A percentile compares a stretch with the other conserved stretches of the same genome.
phyloP scores from a whole-genome alignment of 345 rosid species.

The Gossypioides kirkii region DNA sequence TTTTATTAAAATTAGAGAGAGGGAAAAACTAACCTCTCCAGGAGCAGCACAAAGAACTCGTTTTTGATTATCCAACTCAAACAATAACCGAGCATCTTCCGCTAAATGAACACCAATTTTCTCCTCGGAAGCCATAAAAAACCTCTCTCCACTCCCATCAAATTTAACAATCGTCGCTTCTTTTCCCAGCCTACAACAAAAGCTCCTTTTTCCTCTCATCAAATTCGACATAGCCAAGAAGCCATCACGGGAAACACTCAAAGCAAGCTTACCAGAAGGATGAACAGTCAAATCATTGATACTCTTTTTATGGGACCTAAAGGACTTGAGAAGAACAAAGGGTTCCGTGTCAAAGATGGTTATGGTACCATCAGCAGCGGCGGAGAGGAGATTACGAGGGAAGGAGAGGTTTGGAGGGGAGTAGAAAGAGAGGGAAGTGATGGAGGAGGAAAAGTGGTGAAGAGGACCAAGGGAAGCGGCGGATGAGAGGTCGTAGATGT shows the following conservation, averaged over 20 bases:
- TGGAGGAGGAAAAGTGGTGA: slow-evolving; percentile 58
- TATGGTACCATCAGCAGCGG: slow-evolving; percentile 78
- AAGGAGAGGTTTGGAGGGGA: slow-evolving; percentile 65
- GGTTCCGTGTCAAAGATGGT: slow-evolving; percentile 82
- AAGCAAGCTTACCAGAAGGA: slow-evolving; percentile 77
- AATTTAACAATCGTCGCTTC: slow-evolving; percentile 66
- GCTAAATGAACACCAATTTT: slow-evolving; percentile 71
- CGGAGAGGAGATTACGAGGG: slow-evolving; percentile 85
- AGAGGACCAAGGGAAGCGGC: slow-evolving; percentile 83
- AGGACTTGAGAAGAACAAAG: slow-evolving; percentile 66
- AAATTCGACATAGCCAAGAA: slow-evolving; percentile 83
- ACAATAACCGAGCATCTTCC: slow-evolving; percentile 75
- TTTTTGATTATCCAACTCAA: slow-evolving; percentile 53
- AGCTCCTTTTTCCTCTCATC: slow-evolving; percentile 84
- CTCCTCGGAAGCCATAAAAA: slow-evolving; percentile 60
- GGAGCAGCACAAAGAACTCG: slow-evolving; percentile 77
- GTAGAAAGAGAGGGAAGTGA: slow-evolving; percentile 76
- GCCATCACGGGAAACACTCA: slow-evolving; percentile 76
- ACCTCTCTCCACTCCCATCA: slow-evolving; percentile 53
- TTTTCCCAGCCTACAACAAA: slow-evolving; percentile 60
- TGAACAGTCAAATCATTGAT: slow-evolving; percentile 73
- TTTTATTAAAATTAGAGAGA: not conserved
- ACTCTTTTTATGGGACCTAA: slow-evolving; percentile 57
- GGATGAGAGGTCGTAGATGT: slow-evolving; percentile 75
- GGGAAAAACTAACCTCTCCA: slow-evolving; percentile 51